Conservation (phyloP, 164 flowering plant species). For the Magnolia kwangsiensis region DNA sequence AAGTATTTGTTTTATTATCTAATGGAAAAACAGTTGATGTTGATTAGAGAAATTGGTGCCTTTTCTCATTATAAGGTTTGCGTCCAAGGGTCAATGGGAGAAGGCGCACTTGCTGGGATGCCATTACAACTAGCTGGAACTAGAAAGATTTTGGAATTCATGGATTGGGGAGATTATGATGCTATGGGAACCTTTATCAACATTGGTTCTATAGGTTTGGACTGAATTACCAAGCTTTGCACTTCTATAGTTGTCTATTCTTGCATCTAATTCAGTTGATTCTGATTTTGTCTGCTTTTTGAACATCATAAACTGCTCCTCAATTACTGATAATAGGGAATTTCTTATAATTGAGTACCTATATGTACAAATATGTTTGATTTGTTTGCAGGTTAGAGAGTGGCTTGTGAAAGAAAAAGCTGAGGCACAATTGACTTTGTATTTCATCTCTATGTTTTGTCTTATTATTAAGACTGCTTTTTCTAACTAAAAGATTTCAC, state of each 20-base stretch:
- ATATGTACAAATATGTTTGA: neutral
- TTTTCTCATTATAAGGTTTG: constrained; percentile 55
- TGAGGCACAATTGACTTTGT: neutral
- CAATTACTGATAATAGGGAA: neutral
- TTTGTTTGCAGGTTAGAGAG: neutral
- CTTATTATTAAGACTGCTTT: no score
- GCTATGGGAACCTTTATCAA: constrained; percentile 74
- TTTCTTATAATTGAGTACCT: neutral
- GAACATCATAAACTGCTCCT: neutral
- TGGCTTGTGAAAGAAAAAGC: neutral
- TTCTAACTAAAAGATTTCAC: no score
- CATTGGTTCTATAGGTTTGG: constrained; percentile 87
- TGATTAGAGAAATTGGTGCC: neutral
- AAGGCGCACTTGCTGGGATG: constrained; percentile 92
- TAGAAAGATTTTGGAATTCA: constrained; percentile 80
- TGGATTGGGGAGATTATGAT: constrained; percentile 97
- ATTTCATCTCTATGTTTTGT: neutral
- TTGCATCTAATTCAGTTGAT: neutral
- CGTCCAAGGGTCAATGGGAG: constrained; percentile 99
- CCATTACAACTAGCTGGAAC: constrained; percentile 95
- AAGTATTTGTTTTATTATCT: neutral
- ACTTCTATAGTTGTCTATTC: neutral
- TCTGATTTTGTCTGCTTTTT: neutral
- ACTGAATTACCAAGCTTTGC: neutral
- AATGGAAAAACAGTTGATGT: neutral